Evolutionary conservation across 768 basidiomycete species (phyloP).

Genomic region (Podaxis mareebaensis): DNA sequence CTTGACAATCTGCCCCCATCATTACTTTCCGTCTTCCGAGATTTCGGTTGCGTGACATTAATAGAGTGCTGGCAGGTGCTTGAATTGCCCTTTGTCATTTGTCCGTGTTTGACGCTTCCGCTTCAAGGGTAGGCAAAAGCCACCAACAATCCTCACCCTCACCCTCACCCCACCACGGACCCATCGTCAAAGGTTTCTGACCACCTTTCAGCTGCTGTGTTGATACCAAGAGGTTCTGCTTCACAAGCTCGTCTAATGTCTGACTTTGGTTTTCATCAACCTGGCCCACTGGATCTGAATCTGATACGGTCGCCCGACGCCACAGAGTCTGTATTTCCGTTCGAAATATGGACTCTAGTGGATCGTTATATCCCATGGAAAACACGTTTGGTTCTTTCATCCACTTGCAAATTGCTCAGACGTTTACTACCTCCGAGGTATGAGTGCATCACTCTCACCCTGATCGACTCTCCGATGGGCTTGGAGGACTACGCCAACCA

Average conservation of each 20-base stretch:
- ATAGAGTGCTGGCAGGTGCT: conserved; percentile 6
- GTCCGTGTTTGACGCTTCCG: conserved; percentile 11
- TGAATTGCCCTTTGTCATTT: neutral
- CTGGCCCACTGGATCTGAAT: neutral
- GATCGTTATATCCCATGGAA: conserved; percentile 4
- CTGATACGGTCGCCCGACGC: neutral
- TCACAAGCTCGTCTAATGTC: neutral
- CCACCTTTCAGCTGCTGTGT: neutral
- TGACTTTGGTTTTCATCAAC: too few relatives aligned
- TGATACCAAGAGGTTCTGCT: neutral
- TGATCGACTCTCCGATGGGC: conserved; percentile 8
- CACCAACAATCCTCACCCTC: conserved; percentile 1
- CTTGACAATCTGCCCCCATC: neutral
- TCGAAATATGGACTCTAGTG: conserved; percentile 14
- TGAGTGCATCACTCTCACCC: conserved; percentile 1
- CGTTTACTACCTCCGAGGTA: conserved; percentile 1
- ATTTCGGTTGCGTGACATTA: neutral
- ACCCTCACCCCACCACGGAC: neutral
- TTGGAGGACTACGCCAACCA: conserved; percentile 8
- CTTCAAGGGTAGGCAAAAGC: neutral
- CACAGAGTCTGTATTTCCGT: conserved; percentile 2
- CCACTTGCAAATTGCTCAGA: conserved; percentile 7
- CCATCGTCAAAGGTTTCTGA: neutral
- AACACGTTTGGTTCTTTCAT: neutral
- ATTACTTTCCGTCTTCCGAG: neutral